Conservation (phyloP, 1,284 basidiomycete genomes). For the Cutaneotrichosporon cyanovorans region DNA sequence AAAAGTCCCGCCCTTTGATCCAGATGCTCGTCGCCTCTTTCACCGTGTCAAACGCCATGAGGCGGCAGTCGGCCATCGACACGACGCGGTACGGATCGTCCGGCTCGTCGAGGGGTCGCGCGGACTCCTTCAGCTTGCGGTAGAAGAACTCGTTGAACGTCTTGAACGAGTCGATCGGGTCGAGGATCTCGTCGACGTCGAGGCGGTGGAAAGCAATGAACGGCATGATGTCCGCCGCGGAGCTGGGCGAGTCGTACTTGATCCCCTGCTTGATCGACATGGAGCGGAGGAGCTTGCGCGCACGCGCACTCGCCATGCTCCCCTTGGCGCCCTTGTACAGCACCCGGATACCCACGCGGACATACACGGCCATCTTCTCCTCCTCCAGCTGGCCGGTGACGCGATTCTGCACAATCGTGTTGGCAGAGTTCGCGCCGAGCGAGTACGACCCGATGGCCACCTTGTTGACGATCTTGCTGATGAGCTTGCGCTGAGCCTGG, state of each 20-base stretch:
- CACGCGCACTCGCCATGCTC: conserved; percentile 82
- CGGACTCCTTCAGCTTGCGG: conserved; percentile 75
- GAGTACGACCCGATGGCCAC: conserved; percentile 78
- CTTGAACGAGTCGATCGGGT: conserved; percentile 77
- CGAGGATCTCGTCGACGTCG: conserved; percentile 69
- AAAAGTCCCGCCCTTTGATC: conserved; percentile 97
- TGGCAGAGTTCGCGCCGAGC: conserved; percentile 75
- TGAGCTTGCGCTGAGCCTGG: conserved; percentile 96
- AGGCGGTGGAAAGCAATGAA: conserved; percentile 91
- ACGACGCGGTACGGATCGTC: conserved; percentile 71
- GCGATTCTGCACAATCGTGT: conserved; percentile 91
- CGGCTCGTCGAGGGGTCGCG: conserved; percentile 66
- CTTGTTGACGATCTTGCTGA: conserved; percentile 79
- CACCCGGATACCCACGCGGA: conserved; percentile 81
- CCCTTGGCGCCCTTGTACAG: conserved; percentile 87
- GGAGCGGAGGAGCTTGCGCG: conserved; percentile 73
- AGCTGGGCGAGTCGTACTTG: conserved; percentile 84
- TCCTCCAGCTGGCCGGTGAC: conserved; percentile 86
- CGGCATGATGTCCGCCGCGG: conserved; percentile 69
- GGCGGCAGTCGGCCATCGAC: conserved; percentile 83
- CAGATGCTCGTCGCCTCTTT: conserved; percentile 78
- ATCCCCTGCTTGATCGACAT: conserved; percentile 88
- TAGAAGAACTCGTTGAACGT: conserved; percentile 85
- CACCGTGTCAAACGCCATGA: conserved; percentile 86
- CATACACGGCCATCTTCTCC: conserved; percentile 88